Evolutionary conservation across 2,329 filamentous ascomycete species (phyloP), one percentile per base, ranked within the genome.

Genomic region (Cladophialophora exuberans): DNA sequence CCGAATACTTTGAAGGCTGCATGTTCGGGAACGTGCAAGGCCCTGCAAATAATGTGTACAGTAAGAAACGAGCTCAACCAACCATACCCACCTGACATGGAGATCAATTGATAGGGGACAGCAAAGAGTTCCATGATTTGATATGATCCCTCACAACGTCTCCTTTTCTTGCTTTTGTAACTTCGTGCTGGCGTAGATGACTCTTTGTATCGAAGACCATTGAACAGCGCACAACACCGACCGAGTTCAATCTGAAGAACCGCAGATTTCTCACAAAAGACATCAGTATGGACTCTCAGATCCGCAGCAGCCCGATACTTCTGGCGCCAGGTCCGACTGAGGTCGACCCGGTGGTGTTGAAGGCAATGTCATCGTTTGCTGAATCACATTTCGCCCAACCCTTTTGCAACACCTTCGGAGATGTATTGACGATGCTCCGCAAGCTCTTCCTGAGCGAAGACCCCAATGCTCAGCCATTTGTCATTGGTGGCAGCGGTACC

Each of bases 401-500:
- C 55, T 99, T 99, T 69, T 90, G 97, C 66, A 85, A 89, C 64
- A 85, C 83, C 62, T 97, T 97, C 71, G 88, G 93, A 70, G 92
- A 97, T 72, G 88, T 89, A 52, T 81, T 99, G 63, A 82, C 86
- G 26, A 86, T 93, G 80, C 83, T 96, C 56, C 89, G 94, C 72
- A 88, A 93, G 77, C 88, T 99, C 66, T 96, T 99, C 83, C 89
- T 96, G 77, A 92, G 90, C 65, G 87, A 86, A 67, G 82, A 92
- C 68, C 80, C 90, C 48, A 74, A 85, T 44, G 85, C 92, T 23
- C 94, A 99, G 72, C 91, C 94, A 38, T 94, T 96, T 70, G 83
- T 97, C 71, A 84, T 97, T 71, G 91, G 90, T 64, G 94, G 94
- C 60, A 97, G 91, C 49, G 94, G 94, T 54, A 97, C 94, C 18